Evolutionary conservation across 495 filamentous ascomycete species (phyloP).

Genomic region (Oidiodendron maius): DNA sequence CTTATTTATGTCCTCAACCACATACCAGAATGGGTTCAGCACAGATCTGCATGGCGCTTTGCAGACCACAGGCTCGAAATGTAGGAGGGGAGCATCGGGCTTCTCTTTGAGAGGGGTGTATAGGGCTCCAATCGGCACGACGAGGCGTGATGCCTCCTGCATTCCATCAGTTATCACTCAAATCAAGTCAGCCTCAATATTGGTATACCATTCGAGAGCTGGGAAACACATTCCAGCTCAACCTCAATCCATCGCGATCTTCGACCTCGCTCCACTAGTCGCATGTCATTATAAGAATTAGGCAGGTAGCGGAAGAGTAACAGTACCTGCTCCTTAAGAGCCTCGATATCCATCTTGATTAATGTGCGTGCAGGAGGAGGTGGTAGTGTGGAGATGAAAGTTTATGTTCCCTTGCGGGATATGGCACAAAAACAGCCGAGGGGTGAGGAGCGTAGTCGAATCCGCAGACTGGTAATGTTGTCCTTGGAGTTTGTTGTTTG

Average conservation of each 20-base stretch:
- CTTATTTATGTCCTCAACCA: background rate
- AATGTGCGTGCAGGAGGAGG: background rate
- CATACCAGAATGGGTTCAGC: conserved; percentile 92
- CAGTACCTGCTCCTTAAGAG: conserved; percentile 69
- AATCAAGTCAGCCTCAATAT: background rate
- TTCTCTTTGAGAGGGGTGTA: conserved; percentile 98
- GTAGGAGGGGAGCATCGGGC: conserved; percentile 78
- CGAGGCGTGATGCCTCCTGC: conserved; percentile 92
- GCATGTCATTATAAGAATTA: background rate
- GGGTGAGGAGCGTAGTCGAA: no score
- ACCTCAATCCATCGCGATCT: conserved; percentile 91
- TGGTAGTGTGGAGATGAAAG: background rate
- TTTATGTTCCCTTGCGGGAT: background rate
- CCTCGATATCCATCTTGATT: conserved; percentile 46
- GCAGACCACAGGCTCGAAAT: conserved; percentile 97
- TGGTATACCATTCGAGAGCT: conserved; percentile 87
- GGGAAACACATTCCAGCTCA: conserved; percentile 99
- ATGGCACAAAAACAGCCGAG: no score
- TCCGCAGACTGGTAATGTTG: no score
- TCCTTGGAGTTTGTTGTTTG: no score
- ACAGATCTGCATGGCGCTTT: conserved; percentile 95
- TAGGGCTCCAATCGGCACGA: conserved; percentile 93
- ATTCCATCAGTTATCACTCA: background rate
- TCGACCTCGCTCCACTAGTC: conserved; percentile 83
- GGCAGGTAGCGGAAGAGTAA: no score